Evolutionary conservation across 768 basidiomycete genomes (phyloP).

Genomic region (Cyclocybe cylindracea): DNA sequence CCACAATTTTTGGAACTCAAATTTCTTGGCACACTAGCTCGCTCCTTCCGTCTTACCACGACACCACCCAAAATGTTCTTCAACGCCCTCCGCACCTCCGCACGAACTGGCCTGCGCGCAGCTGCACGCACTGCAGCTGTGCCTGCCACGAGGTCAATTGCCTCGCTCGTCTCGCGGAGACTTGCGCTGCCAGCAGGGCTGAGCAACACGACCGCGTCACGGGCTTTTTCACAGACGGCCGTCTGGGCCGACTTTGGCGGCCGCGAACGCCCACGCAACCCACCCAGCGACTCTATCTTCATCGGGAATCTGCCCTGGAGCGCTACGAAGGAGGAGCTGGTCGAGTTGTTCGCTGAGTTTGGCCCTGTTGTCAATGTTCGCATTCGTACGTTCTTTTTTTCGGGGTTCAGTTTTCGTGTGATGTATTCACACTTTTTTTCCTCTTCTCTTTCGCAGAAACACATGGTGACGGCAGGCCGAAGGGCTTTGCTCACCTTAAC

Average conservation of each 20-base stretch:
- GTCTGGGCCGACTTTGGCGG: neutral
- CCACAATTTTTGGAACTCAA: too few relatives aligned
- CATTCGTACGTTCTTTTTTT: constrained; percentile 37
- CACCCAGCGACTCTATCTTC: constrained; percentile 42
- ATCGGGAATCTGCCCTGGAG: constrained; percentile 58
- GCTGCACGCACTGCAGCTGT: constrained; percentile 12
- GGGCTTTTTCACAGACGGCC: constrained; percentile 24
- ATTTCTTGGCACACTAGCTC: too few relatives aligned
- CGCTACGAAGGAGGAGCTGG: constrained; percentile 39
- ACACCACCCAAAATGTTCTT: constrained; percentile 32
- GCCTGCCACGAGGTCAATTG: constrained; percentile 1
- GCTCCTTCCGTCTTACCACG: constrained; percentile 2
- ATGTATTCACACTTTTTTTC: neutral
- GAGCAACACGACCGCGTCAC: constrained; percentile 1
- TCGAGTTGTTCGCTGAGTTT: constrained; percentile 41
- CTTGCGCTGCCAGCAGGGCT: too few relatives aligned
- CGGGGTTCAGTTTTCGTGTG: neutral
- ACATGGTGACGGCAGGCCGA: constrained; percentile 35
- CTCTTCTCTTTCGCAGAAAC: constrained; percentile 13
- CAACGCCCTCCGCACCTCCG: constrained; percentile 36
- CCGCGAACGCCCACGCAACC: constrained; percentile 2
- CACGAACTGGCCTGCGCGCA: constrained; percentile 26
- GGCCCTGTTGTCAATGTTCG: constrained; percentile 39
- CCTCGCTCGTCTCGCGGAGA: neutral
- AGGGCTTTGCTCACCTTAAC: constrained; percentile 49